Evolutionary conservation across 2,329 filamentous ascomycete genomes (phyloP), one percentile per base, ranked within the genome.

Genomic region (Sarocladium oryzae): DNA sequence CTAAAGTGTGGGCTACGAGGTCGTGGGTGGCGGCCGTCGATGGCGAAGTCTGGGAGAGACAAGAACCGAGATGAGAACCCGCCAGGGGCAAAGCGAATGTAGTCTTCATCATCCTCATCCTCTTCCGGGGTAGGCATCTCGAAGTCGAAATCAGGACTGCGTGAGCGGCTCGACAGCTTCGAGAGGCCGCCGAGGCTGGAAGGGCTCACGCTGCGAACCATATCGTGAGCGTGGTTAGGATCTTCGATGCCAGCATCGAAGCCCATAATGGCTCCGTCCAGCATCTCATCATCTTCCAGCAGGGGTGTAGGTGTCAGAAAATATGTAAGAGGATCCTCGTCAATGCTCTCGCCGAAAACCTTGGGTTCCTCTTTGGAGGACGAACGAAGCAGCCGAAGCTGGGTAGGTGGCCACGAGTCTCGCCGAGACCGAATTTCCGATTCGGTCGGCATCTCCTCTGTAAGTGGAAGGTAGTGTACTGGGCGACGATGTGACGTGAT

Each of bases 211-310:
- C 74, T 80, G 54, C 78, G 72, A 50, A 80, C 66, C 36, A 74
- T 68, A 15, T 72, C 69, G 24, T 65, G 61, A 2, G 74, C 72
- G 3, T 68, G 68, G 53, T 66, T 71, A 51, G 67, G 61, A 56
- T 77, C 72, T 59, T 81, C 77, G 60, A 82, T 82, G 51, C 78
- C 77, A 33, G 78, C 78, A 59, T 81, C 77, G 57, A 79, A 75
- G 56, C 78, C 75, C 65, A 76, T 67, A 8, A 49, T 36, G 4
- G 32, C 20, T 15, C 23, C 46, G 61, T 75, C 70, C 55, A 67
- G 67, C 40, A 68, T 62, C 36, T 70, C 71, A 23, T 70, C 61
- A 20, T 71, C 68, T 18, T 74, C 69, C 10, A 69, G 58, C 10
- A 66, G 65, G 1, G 74, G 68, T 0, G 71, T 66, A 1, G 78